Percentiles rank a stretch among this genome's conserved stretches.
These are phyloP conservation scores for Fusarium liriodendri DNA, from an alignment of 2,329 filamentous ascomycete genomes.

Conservation along the genomic window DNA sequence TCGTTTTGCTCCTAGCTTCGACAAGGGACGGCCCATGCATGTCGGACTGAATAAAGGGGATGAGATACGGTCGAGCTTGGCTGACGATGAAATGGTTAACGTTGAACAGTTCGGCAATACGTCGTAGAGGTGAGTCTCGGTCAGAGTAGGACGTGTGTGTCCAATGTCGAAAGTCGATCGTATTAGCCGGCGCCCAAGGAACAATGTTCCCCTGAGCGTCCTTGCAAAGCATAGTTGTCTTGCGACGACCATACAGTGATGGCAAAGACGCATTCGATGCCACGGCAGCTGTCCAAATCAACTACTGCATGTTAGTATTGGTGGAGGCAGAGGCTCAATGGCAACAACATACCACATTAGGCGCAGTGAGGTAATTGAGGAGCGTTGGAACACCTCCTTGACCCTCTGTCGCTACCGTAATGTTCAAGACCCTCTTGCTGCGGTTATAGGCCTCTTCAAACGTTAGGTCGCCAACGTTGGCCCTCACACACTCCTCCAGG, in stretches of 20 bases:
- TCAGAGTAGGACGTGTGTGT: conserved; percentile 73
- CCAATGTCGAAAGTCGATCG: conserved; percentile 74
- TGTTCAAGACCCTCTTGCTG: conserved; percentile 90
- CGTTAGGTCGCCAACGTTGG: conserved; percentile 88
- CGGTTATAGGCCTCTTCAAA: conserved; percentile 92
- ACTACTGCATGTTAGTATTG: conserved; percentile 53
- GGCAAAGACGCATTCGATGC: conserved; percentile 78
- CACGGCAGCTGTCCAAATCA: conserved; percentile 84
- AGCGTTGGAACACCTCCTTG: conserved; percentile 83
- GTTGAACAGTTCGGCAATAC: conserved; percentile 87
- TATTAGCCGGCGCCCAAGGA: conserved; percentile 76
- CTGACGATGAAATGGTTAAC: conserved; percentile 96
- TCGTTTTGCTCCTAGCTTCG: conserved; percentile 68
- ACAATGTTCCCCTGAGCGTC: conserved; percentile 77
- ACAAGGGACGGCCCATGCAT: conserved; percentile 78
- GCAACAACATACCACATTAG: conserved; percentile 80
- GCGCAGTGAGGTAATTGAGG: conserved; percentile 92
- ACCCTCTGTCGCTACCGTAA: conserved; percentile 83
- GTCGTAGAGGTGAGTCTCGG: conserved; percentile 72
- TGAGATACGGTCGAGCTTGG: conserved; percentile 89
- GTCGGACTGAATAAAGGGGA: conserved; percentile 85
- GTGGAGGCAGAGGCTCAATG: not conserved
- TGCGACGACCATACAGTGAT: conserved; percentile 73
- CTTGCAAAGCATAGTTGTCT: conserved; percentile 79
- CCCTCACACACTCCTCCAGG: conserved; percentile 84